A percentile compares a stretch with the other conserved stretches of the same genome.
phyloP scores from a whole-genome alignment of 1,139 yeast species.

The Hanseniaspora sp. region DNA sequence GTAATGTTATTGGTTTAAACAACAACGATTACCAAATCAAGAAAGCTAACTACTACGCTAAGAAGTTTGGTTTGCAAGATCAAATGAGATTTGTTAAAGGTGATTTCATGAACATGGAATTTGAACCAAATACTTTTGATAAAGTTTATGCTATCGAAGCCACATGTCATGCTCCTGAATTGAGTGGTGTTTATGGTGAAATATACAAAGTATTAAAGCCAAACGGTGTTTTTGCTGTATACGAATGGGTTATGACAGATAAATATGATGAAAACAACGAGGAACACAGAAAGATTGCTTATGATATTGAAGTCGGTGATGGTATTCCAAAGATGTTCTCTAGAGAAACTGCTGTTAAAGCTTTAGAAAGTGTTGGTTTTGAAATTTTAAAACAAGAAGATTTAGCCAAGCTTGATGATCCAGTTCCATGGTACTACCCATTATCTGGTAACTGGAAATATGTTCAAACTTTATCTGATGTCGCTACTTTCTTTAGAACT shows the following conservation, averaged over 20 bases:
- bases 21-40: slow-evolving; percentile 95
- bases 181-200: slow-evolving; percentile 92
- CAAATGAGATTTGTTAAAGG: slow-evolving; percentile 86
- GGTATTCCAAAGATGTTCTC: slow-evolving; percentile 97
- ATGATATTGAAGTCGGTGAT: slow-evolving; percentile 96
- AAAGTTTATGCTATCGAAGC: slow-evolving; percentile 98
- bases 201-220: slow-evolving; percentile 93
- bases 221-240: slow-evolving; percentile 94
- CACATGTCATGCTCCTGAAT: slow-evolving; percentile 92
- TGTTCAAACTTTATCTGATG: slow-evolving; percentile 67
- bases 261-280: slow-evolving; percentile 74
- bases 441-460: slow-evolving; percentile 86
- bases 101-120: slow-evolving; percentile 98
- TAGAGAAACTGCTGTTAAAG: slow-evolving; percentile 75
- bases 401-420: slow-evolving; percentile 72
- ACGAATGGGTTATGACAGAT: slow-evolving; percentile 99
- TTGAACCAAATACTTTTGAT: slow-evolving; percentile 77
- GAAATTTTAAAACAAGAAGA: slow-evolving; percentile 65
- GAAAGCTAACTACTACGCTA: slow-evolving; percentile 77
- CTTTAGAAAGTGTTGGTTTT: slow-evolving; percentile 80
- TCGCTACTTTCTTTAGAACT: slow-evolving; percentile 80
- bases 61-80: slow-evolving; percentile 51
- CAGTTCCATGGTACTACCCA: slow-evolving; percentile 96
- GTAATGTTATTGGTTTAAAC: slow-evolving; percentile 79
- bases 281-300: slow-evolving; percentile 88